A percentile compares a stretch with the other conserved stretches of the same genome.
These are phyloP conservation scores for Spiraea crenata DNA, from an alignment of 331 rosid genomes.

Conservation along the genomic window DNA sequence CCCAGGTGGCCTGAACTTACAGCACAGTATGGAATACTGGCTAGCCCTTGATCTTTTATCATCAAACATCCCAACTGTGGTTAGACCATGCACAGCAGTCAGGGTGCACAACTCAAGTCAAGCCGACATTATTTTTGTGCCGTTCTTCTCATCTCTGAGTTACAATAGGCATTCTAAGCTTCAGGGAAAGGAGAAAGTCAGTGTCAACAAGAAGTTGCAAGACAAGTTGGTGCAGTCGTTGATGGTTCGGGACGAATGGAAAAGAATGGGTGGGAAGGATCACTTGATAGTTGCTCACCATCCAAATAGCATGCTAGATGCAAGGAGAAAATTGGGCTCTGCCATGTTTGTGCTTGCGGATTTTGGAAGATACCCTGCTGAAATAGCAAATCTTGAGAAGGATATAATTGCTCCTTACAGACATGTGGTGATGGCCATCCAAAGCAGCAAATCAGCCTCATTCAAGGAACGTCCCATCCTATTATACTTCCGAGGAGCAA, in stretches of 20 bases:
- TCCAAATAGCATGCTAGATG: constrained; percentile 87
- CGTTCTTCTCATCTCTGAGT: constrained; percentile 87
- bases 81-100: constrained; percentile 52
- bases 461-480: constrained; percentile 69
- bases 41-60: constrained; percentile 90
- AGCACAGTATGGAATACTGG: constrained; percentile 92
- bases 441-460: constrained; percentile 55
- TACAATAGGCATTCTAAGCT: constrained; percentile 82
- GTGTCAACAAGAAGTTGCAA: constrained; percentile 66
- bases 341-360: constrained; percentile 94
- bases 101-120: constrained; percentile 76
- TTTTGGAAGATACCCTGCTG: constrained; percentile 88
- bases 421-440: constrained; percentile 62
- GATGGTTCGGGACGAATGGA: constrained; percentile 58
- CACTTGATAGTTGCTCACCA: constrained; percentile 89
- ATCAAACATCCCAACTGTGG: constrained; percentile 35
- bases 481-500: constrained; percentile 82
- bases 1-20: constrained; percentile 93
- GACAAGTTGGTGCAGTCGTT: constrained; percentile 65
- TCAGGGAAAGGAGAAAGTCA: constrained; percentile 57
- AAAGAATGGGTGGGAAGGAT: constrained; percentile 63
- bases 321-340: constrained; percentile 71
- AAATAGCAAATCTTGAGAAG: constrained; percentile 75
- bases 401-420: constrained; percentile 89
- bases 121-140: constrained; percentile 87